Conservation (phyloP, 352 stramenopile genomes). For the Phytopythium montanum region DNA sequence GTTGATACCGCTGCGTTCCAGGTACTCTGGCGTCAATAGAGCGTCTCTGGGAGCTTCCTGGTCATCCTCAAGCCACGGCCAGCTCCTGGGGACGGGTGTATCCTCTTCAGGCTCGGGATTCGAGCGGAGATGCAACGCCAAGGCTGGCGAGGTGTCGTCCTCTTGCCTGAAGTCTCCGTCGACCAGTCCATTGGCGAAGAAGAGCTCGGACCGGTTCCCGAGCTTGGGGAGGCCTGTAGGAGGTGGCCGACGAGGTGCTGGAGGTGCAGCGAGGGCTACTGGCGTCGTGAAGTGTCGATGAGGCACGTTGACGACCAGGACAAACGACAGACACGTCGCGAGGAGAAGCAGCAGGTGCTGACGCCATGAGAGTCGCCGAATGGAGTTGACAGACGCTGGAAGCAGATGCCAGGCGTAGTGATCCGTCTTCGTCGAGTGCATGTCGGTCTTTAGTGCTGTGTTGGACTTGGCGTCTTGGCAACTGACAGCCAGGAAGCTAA, state of each 20-base stretch:
- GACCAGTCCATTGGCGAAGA: not conserved
- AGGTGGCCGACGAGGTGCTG: not conserved
- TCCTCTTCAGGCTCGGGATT: not conserved
- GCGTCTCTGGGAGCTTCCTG: not conserved
- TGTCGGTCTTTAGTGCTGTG: not conserved
- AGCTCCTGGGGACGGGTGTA: not conserved
- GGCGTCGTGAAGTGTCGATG: too few species aligned
- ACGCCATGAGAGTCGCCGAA: not conserved
- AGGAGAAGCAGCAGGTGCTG: not conserved
- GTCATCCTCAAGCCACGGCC: not conserved
- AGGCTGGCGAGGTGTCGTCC: not conserved
- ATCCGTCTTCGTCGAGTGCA: not conserved
- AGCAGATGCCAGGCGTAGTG: not conserved
- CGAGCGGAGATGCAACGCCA: not conserved
- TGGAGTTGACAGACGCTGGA: not conserved
- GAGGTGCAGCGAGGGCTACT: too few species aligned
- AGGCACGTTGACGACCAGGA: not conserved
- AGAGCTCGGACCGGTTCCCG: not conserved
- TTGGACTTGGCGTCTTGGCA: too few species aligned
- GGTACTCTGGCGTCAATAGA: constrained; percentile 1
- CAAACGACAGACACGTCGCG: not conserved
- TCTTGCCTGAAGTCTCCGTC: not conserved
- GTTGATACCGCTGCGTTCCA: not conserved
- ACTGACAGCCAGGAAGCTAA: too few species aligned
- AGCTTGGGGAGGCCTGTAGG: not conserved